phyloP scores from a whole-genome alignment of 129 eudicot species.

The Centella asiatica region DNA sequence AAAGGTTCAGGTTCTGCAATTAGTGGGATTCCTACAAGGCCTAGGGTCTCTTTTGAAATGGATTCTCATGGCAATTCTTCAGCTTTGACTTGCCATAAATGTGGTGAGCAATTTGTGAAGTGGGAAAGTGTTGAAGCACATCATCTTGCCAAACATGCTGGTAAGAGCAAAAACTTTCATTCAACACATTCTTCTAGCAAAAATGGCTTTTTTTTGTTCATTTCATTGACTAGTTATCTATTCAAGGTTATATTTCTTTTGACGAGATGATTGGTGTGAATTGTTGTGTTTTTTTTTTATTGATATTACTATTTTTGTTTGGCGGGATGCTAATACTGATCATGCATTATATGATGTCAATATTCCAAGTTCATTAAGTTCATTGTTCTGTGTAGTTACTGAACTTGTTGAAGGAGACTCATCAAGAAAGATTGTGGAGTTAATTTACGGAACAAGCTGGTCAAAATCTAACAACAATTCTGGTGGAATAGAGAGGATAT shows the following conservation, averaged over 20 bases:
- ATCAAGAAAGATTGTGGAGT: conserved; percentile 80
- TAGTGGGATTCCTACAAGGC: conserved; percentile 25
- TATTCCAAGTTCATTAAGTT: background rate
- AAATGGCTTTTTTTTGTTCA: too few species aligned
- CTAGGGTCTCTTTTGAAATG: conserved; percentile 41
- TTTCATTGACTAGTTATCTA: too few species aligned
- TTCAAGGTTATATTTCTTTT: too few species aligned
- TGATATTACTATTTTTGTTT: background rate
- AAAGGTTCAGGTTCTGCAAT: conserved; percentile 22
- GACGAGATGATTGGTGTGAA: background rate
- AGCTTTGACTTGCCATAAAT: conserved; percentile 51
- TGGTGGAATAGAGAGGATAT: conserved; percentile 71
- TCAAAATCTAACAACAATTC: conserved; percentile 41
- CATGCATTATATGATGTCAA: background rate
- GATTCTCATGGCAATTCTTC: conserved; percentile 30
- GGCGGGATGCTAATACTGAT: background rate
- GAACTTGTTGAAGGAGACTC: conserved; percentile 94
- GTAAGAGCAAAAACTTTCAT: conserved; percentile 24
- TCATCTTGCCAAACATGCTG: conserved; percentile 89
- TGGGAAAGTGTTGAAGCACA: conserved; percentile 80
- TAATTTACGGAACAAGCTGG: conserved; percentile 78
- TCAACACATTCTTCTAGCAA: background rate
- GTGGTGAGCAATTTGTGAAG: conserved; percentile 66
- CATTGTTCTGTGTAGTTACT: conserved; percentile 46
- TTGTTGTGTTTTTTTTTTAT: background rate